phyloP scores from a whole-genome alignment of 2,329 filamentous ascomycete species.

The Diaporthe capsici region DNA sequence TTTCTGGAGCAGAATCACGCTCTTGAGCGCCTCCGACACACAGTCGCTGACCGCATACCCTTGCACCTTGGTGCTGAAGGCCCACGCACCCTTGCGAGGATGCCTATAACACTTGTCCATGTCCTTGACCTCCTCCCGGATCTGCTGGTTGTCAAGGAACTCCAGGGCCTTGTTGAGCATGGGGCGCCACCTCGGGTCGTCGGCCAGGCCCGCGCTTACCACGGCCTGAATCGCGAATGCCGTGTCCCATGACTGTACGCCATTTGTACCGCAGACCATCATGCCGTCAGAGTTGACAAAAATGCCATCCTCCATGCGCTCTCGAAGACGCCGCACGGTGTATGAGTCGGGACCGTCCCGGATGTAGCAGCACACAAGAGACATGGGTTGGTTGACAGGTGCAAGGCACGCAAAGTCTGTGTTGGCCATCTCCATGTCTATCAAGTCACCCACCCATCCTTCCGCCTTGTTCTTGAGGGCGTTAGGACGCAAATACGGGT shows the following conservation, averaged over 20 bases:
- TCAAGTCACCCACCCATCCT: slow-evolving; percentile 83
- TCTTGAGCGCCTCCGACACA: slow-evolving; percentile 90
- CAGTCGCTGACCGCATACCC: slow-evolving; percentile 98
- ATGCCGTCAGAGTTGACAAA: slow-evolving; percentile 96
- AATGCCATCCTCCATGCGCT: slow-evolving; percentile 86
- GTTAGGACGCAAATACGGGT: slow-evolving; percentile 79
- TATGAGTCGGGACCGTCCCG: slow-evolving; percentile 83
- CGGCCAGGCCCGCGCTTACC: slow-evolving; percentile 82
- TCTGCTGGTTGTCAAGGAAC: slow-evolving; percentile 93
- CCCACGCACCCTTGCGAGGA: slow-evolving; percentile 92
- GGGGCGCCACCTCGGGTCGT: slow-evolving; percentile 81
- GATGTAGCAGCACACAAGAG: slow-evolving; percentile 88
- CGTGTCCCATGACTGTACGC: slow-evolving; percentile 98
- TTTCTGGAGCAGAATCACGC: slow-evolving; percentile 85
- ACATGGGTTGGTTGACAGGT: slow-evolving; percentile 92
- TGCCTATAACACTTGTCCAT: slow-evolving; percentile 90
- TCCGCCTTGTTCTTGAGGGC: slow-evolving; percentile 80
- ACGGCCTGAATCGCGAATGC: slow-evolving; percentile 89
- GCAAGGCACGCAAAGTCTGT: slow-evolving; percentile 89
- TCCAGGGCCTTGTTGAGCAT: slow-evolving; percentile 87
- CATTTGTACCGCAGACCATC: slow-evolving; percentile 96
- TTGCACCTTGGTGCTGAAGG: slow-evolving; percentile 92
- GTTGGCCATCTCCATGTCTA: slow-evolving; percentile 93
- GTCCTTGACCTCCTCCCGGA: slow-evolving; percentile 84
- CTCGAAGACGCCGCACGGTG: slow-evolving; percentile 81